Conservation (phyloP, 352 stramenopile species). For the Globisporangium canariense region DNA sequence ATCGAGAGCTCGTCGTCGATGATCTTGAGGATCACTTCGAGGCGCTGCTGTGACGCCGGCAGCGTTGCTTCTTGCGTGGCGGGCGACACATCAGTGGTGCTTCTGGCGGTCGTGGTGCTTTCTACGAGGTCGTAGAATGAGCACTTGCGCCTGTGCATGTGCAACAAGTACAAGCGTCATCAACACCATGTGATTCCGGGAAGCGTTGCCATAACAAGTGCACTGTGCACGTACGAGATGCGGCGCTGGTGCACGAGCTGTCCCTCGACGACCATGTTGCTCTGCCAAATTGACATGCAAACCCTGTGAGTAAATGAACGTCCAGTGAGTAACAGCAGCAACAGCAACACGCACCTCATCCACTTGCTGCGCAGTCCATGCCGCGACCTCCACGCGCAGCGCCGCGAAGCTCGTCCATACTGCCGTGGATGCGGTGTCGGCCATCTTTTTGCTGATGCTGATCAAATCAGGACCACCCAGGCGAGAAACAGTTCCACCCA, state of each 20-base stretch:
- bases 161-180: background rate
- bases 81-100: background rate
- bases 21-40: slow-evolving; percentile 82
- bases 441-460: slow-evolving; percentile 12
- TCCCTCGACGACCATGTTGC: slow-evolving; percentile 53
- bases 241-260: slow-evolving; percentile 74
- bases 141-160: slow-evolving; percentile 45
- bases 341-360: slow-evolving; percentile 12
- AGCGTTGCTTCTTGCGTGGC: slow-evolving; percentile 9
- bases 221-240: slow-evolving; percentile 46
- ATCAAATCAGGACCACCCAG: slow-evolving; percentile 21
- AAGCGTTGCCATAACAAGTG: background rate
- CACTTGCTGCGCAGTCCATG: slow-evolving; percentile 22
- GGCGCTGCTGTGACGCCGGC: slow-evolving; percentile 22
- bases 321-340: background rate
- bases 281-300: slow-evolving; percentile 12
- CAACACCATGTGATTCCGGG: background rate
- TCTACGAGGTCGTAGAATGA: slow-evolving; percentile 73
- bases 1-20: slow-evolving; percentile 58
- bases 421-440: background rate
- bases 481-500: background rate
- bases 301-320: background rate
- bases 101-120: background rate
- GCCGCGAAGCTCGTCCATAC: slow-evolving; percentile 47
- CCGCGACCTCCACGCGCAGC: slow-evolving; percentile 36